Evolutionary conservation across 148 eudicot genomes (phyloP).

Genomic region (Heliosperma pusillum): DNA sequence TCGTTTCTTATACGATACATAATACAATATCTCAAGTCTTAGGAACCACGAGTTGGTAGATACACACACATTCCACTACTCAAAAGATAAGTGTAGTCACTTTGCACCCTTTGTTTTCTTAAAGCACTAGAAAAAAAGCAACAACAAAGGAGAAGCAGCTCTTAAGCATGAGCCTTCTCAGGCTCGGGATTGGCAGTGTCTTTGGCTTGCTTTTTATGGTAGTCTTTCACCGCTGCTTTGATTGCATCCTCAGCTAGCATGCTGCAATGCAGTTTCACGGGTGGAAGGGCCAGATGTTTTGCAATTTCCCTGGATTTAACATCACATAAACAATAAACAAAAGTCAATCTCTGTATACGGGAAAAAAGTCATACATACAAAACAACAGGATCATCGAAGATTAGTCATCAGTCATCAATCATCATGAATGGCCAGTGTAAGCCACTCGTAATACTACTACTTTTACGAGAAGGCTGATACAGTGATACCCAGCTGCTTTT

Average conservation of each 20-base stretch:
- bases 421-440: neutral
- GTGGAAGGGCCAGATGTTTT: slow-evolving; percentile 91
- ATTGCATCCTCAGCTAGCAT: slow-evolving; percentile 99
- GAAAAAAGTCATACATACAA: neutral
- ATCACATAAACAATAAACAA: too few relatives aligned
- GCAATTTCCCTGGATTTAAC: slow-evolving; percentile 76
- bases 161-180: slow-evolving; percentile 55
- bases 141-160: neutral
- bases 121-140: neutral
- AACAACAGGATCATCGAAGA: neutral
- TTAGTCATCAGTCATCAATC: too few relatives aligned
- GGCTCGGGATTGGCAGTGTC: slow-evolving; percentile 27
- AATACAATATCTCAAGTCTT: neutral
- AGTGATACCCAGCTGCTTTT: too few relatives aligned
- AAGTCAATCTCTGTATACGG: neutral
- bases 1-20: too few relatives aligned
- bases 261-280: slow-evolving; percentile 94
- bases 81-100: neutral
- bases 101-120: neutral
- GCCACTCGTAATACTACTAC: too few relatives aligned
- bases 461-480: too few relatives aligned
- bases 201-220: slow-evolving; percentile 59
- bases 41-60: neutral
- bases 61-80: neutral
- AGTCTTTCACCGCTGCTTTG: slow-evolving; percentile 89